These are phyloP conservation scores for Cryptosporidium xiaoi DNA, from an alignment of 169 alveolate genomes.

Conservation along the genomic window DNA sequence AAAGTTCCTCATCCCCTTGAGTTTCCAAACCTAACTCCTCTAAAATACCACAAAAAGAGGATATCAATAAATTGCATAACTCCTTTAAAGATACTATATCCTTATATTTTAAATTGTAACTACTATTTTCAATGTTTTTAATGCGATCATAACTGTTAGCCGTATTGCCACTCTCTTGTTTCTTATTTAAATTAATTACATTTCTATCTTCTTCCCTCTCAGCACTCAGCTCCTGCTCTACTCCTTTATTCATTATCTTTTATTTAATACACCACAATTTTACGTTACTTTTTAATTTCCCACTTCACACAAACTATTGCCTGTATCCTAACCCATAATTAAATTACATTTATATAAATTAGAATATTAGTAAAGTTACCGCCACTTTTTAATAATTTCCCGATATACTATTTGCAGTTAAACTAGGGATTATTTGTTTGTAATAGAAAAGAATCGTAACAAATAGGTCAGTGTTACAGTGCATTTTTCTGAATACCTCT, in stretches of 20 bases:
- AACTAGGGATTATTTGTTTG: no score
- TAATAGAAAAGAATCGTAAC: no score
- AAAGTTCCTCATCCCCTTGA: constrained; percentile 38
- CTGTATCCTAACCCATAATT: no score
- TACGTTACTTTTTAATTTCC: no score
- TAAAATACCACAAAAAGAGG: constrained; percentile 70
- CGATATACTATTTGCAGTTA: no score
- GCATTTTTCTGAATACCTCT: no score
- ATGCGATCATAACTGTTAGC: neutral
- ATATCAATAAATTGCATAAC: constrained; percentile 33
- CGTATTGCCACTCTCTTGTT: neutral
- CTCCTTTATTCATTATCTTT: neutral
- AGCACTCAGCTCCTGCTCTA: constrained; percentile 20
- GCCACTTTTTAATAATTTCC: no score
- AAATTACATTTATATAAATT: no score
- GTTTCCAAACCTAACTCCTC: constrained; percentile 58
- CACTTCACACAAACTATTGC: no score
- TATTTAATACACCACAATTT: neutral
- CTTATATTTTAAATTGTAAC: neutral
- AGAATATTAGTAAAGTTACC: no score
- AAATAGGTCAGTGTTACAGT: no score
- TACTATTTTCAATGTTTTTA: neutral
- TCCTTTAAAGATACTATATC: neutral
- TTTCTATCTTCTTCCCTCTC: constrained; percentile 21
- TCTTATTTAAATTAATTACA: neutral